Base-by-base conservation (phyloP, 2,329 filamentous ascomycete species). In the Calonectria henricotiae region DNA sequence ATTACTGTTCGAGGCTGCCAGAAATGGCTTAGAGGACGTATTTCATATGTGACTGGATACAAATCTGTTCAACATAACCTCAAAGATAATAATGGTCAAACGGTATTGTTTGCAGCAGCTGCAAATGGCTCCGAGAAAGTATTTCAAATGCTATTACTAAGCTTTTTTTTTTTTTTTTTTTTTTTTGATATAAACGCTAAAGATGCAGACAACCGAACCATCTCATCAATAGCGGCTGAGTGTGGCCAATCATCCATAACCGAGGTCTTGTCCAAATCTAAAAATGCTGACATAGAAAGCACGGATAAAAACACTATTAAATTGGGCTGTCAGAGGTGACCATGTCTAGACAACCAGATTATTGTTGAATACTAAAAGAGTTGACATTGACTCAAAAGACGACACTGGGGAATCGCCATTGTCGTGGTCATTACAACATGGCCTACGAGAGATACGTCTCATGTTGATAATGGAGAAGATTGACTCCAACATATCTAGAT, bases 401-500 rank as follows among this genome's bases (percentile, higher is more conserved):
- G 11, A 8, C 25, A n/a, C 3, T 11, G 27, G 15, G n/a, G 25
- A 32, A 11, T 51, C 47, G 2, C 47, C 47, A 32, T n/a, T 51
- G 9, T 32, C 15, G 13, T 25, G 15, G 11, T 5, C 13, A 13
- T n/a, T 51, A 17, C 5, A n/a, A 11, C 4, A n/a, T 11, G 1
- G 6, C 0, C 1, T n/a, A 4, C 15, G 11, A 4, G 15, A 17
- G 11, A n/a, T 9, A 11, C 11, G 11, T 4, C 1, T 17, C 30
- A 51, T 32, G 0, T 6, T 51, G 5, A 11, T 20, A 3, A 0
- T 2, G 5, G n/a, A 51, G 25, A 32, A 32, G 5, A 13, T 32
- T n/a, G 25, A 51, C 5, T n/a, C 8, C 2, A 15, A 17, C 2
- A 7, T 4, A 32, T 32, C 4, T 7, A 32, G 5, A 7, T 51